These are phyloP conservation scores for Chalaropsis thielavioides DNA, from an alignment of 2,329 filamentous ascomycete species.

Conservation along the genomic window DNA sequence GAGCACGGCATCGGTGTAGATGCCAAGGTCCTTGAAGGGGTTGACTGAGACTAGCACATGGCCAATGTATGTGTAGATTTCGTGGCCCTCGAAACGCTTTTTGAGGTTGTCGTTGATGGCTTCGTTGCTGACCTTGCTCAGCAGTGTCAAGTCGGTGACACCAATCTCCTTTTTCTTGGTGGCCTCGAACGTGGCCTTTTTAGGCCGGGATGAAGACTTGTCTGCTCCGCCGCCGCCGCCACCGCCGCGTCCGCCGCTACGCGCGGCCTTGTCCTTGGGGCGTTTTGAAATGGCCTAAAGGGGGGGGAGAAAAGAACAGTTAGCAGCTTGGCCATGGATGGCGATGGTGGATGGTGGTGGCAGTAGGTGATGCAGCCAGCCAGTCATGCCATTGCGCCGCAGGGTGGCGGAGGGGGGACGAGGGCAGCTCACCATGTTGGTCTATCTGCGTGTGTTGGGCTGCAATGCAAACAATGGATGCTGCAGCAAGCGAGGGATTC, in stretches of 20 bases:
- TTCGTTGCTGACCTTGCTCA: conserved; percentile 98
- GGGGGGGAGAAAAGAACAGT: neutral
- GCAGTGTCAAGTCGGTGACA: conserved; percentile 89
- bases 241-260: conserved; percentile 20
- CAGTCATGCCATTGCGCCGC: neutral
- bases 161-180: conserved; percentile 99
- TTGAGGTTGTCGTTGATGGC: conserved; percentile 98
- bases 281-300: conserved; percentile 35
- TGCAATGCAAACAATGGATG: conserved; percentile 1
- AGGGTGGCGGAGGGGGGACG: neutral
- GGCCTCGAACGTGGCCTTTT: conserved; percentile 90
- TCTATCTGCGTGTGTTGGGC: conserved; percentile 4
- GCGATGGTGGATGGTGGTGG: neutral
- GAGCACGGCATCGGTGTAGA: conserved; percentile 90
- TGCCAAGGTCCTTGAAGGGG: conserved; percentile 90
- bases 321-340: neutral
- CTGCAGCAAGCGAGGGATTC: neutral
- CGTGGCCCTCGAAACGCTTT: conserved; percentile 90
- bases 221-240: conserved; percentile 30
- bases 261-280: conserved; percentile 34
- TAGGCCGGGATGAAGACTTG: conserved; percentile 47
- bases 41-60: conserved; percentile 99
- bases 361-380: neutral
- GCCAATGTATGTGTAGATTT: conserved; percentile 99
- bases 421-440: neutral